Evolutionary conservation across 2,329 filamentous ascomycete species (phyloP).

Genomic region (Acarospora socialis): DNA sequence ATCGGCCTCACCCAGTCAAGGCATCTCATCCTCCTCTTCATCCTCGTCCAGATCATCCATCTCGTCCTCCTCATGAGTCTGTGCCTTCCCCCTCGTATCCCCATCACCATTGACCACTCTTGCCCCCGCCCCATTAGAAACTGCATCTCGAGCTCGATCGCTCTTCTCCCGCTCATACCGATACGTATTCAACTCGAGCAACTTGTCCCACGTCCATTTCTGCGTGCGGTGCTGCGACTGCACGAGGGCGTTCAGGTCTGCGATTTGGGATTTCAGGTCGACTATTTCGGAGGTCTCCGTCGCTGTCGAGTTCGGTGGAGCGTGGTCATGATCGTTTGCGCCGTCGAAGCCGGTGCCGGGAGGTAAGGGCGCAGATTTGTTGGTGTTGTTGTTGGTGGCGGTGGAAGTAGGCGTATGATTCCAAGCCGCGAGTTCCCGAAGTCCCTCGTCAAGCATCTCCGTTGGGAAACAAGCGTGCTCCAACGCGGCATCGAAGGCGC

Average conservation of each 20-base stretch:
- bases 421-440: conserved; percentile 24
- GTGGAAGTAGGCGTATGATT: conserved; percentile 9
- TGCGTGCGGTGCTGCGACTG: conserved; percentile 4
- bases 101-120: conserved; percentile 3
- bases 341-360: too few species aligned
- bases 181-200: conserved; percentile 7
- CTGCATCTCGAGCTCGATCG: conserved; percentile 9
- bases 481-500: conserved; percentile 24
- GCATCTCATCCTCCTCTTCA: conserved; percentile 6
- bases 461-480: conserved; percentile 25
- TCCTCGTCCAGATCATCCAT: neutral
- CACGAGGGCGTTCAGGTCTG: conserved; percentile 5
- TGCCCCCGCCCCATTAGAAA: conserved; percentile 10
- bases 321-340: too few species aligned
- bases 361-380: too few species aligned
- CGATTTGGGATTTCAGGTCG: conserved; percentile 8
- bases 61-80: conserved; percentile 2
- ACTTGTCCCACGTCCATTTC: conserved; percentile 1
- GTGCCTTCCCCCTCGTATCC: conserved; percentile 3
- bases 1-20: conserved; percentile 13
- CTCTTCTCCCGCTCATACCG: conserved; percentile 7
- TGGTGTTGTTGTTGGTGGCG: conserved; percentile 7
- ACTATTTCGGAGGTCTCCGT: conserved; percentile 5
- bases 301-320: neutral
- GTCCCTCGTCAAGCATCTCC: conserved; percentile 26